These are phyloP conservation scores for Ophiobolus disseminans DNA, from an alignment of 2,329 filamentous ascomycete species.

Conservation along the genomic window DNA sequence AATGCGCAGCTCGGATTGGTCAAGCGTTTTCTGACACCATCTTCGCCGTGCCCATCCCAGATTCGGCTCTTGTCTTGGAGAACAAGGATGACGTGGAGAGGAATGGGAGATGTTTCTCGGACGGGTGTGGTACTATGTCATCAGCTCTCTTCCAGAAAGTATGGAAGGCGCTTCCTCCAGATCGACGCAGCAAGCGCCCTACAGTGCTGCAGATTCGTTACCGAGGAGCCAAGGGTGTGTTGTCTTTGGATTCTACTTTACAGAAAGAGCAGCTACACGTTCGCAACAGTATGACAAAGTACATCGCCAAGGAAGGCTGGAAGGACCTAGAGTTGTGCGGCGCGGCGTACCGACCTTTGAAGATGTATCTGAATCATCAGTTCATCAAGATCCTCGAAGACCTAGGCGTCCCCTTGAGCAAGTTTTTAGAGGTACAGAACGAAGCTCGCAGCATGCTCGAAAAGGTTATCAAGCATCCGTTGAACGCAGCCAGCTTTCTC, in stretches of 20 bases:
- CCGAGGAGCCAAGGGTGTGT: conserved; percentile 70
- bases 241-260: conserved; percentile 68
- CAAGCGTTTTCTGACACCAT: conserved; percentile 82
- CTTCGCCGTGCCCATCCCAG: conserved; percentile 62
- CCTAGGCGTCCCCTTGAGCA: conserved; percentile 64
- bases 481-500: conserved; percentile 72
- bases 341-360: conserved; percentile 69
- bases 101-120: conserved; percentile 72
- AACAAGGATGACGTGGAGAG: conserved; percentile 61
- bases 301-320: conserved; percentile 57
- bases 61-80: conserved; percentile 56
- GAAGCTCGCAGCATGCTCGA: conserved; percentile 68
- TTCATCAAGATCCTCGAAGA: conserved; percentile 89
- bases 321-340: conserved; percentile 75
- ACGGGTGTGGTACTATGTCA: conserved; percentile 80
- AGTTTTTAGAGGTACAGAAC: conserved; percentile 71
- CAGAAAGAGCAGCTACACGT: conserved; percentile 65
- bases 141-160: conserved; percentile 64
- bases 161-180: conserved; percentile 61
- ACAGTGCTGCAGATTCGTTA: conserved; percentile 69
- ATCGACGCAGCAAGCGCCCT: conserved; percentile 54
- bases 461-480: conserved; percentile 62
- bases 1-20: conserved; percentile 66
- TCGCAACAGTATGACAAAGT: conserved; percentile 82
- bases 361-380: conserved; percentile 76